phyloP scores from a whole-genome alignment of 2,329 filamentous ascomycete species.

The Metarhizium anisopliae region DNA sequence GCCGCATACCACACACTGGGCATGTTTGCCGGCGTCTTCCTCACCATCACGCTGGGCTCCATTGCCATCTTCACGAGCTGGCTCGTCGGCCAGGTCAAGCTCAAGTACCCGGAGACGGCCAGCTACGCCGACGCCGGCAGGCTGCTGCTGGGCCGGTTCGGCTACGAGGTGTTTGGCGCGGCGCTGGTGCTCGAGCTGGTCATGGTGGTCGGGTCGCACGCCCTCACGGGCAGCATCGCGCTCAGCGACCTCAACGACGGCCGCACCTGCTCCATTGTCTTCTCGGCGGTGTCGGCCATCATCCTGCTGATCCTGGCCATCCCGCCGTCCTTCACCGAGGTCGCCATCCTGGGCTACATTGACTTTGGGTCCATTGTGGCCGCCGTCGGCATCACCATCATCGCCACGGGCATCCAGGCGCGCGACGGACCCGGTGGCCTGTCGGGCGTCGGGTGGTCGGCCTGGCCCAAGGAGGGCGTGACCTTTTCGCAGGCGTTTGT shows the following conservation, averaged over 20 bases:
- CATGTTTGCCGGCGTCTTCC: slow-evolving; percentile 27
- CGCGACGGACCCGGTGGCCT: slow-evolving; percentile 9
- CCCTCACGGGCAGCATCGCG: slow-evolving; percentile 56
- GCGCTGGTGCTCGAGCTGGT: slow-evolving; percentile 52
- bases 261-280: slow-evolving; percentile 28
- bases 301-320: slow-evolving; percentile 29
- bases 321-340: slow-evolving; percentile 30
- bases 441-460: slow-evolving; percentile 21
- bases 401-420: slow-evolving; percentile 42
- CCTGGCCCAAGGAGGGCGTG: slow-evolving; percentile 27
- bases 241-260: slow-evolving; percentile 51
- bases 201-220: slow-evolving; percentile 57
- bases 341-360: slow-evolving; percentile 32
- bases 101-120: slow-evolving; percentile 40
- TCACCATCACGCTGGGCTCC: slow-evolving; percentile 23
- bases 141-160: slow-evolving; percentile 45
- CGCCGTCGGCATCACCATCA: slow-evolving; percentile 53
- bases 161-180: slow-evolving; percentile 47
- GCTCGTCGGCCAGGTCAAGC: slow-evolving; percentile 29
- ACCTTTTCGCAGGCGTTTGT: slow-evolving; percentile 42
- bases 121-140: slow-evolving; percentile 57
- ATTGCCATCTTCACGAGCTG: slow-evolving; percentile 29
- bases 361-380: slow-evolving; percentile 49
- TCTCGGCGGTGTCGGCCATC: slow-evolving; percentile 27
- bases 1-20: slow-evolving; percentile 30